phyloP scores from a whole-genome alignment of 495 filamentous ascomycete genomes.

The Aspergillus hancockii region DNA sequence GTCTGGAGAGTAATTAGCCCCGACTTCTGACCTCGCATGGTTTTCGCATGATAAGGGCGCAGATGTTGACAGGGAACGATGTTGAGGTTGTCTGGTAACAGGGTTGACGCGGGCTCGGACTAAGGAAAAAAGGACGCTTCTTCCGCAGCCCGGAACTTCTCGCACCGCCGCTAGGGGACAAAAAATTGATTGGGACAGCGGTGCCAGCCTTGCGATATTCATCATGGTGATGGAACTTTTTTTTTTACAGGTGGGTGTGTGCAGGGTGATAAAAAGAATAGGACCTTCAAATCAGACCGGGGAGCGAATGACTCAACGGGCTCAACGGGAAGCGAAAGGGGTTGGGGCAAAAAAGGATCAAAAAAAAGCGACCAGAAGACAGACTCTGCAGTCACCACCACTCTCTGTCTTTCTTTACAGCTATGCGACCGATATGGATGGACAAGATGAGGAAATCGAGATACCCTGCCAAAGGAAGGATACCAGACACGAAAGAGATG shows the following conservation, averaged over 20 bases:
- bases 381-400: background rate
- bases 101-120: slow-evolving; percentile 7
- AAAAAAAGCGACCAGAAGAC: slow-evolving; percentile 3
- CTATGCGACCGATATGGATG: background rate
- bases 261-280: slow-evolving; percentile 2
- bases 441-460: background rate
- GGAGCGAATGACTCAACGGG: slow-evolving; percentile 1
- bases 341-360: slow-evolving; percentile 3
- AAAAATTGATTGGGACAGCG: slow-evolving; percentile 16
- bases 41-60: slow-evolving; percentile 21
- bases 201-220: slow-evolving; percentile 26
- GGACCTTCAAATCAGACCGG: background rate
- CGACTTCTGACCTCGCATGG: slow-evolving; percentile 10
- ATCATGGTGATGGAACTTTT: slow-evolving; percentile 19
- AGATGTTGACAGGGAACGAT: slow-evolving; percentile 24
- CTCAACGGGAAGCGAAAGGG: background rate
- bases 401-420: background rate
- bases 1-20: slow-evolving; percentile 29
- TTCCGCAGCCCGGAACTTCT: background rate
- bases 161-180: slow-evolving; percentile 7
- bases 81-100: background rate
- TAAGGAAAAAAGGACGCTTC: slow-evolving; percentile 2
- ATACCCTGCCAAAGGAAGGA: background rate
- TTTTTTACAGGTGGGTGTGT: background rate
- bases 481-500: background rate